phyloP scores from a whole-genome alignment of 2,329 filamentous ascomycete genomes.

The Coniosporium tulheliwenetii region DNA sequence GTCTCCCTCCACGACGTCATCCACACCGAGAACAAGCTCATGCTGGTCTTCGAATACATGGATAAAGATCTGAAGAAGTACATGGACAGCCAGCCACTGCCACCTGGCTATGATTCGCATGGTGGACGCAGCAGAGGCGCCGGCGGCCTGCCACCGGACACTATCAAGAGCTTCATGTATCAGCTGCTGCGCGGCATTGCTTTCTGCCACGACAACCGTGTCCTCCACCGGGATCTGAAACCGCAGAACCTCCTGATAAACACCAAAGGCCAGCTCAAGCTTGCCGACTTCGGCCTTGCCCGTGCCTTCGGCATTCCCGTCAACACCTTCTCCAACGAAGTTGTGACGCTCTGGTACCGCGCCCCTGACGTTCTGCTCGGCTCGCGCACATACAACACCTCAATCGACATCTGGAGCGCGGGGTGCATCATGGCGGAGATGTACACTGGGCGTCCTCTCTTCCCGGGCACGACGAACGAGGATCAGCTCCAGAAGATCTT shows the following conservation, averaged over 20 bases:
- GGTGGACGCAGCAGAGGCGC: conserved; percentile 46
- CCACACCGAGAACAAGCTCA: conserved; percentile 98
- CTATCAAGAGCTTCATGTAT: conserved; percentile 99
- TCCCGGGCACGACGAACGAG: conserved; percentile 95
- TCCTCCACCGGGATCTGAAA: conserved; percentile 89
- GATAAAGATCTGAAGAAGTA: conserved; percentile 97
- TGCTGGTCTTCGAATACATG: conserved; percentile 99
- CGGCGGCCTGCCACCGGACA: conserved; percentile 71
- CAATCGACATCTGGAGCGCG: conserved; percentile 98
- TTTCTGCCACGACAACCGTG: conserved; percentile 94
- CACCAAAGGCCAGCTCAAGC: conserved; percentile 73
- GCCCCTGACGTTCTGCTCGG: conserved; percentile 91
- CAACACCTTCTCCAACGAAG: conserved; percentile 96
- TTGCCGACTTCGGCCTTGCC: conserved; percentile 88
- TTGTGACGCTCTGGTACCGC: conserved; percentile 94
- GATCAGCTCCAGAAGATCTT: conserved; percentile 97
- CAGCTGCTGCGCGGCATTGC: conserved; percentile 91
- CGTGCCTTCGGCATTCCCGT: conserved; percentile 59
- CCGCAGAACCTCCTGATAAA: conserved; percentile 96
- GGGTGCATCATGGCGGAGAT: conserved; percentile 99
- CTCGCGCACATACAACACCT: conserved; percentile 95
- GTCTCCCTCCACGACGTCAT: conserved; percentile 96
- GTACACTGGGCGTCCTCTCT: conserved; percentile 90
- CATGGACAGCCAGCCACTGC: conserved; percentile 51
- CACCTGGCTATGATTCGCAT: conserved; percentile 33